Evolutionary conservation across 495 filamentous ascomycete species (phyloP).

Genomic region (Penicillium diatomitis): DNA sequence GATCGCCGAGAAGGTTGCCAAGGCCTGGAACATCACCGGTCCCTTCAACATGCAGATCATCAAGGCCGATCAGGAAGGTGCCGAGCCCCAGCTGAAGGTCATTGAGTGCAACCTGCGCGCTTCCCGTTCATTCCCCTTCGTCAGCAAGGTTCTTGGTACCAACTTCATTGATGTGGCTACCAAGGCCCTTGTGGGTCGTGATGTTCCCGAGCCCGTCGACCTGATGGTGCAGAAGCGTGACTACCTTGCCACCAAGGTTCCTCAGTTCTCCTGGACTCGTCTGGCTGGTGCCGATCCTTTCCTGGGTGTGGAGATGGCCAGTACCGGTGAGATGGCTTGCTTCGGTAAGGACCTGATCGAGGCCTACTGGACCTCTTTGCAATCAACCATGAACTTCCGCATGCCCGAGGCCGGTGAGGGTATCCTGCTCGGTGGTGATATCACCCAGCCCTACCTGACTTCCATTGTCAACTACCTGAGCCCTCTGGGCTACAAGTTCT

Average conservation of each 20-base stretch:
- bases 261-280: conserved; percentile 98
- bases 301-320: conserved; percentile 95
- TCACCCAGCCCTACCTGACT: conserved; percentile 53
- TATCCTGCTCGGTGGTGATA: conserved; percentile 85
- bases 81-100: conserved; percentile 74
- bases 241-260: conserved; percentile 93
- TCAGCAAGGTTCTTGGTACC: conserved; percentile 89
- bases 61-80: conserved; percentile 67
- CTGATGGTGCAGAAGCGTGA: conserved; percentile 81
- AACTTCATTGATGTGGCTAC: conserved; percentile 98
- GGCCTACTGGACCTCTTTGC: conserved; percentile 93
- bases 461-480: conserved; percentile 73
- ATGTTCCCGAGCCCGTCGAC: conserved; percentile 80
- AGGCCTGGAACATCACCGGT: conserved; percentile 93
- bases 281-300: conserved; percentile 97
- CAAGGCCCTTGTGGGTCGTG: conserved; percentile 78
- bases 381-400: conserved; percentile 99
- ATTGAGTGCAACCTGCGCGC: conserved; percentile 98
- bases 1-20: conserved; percentile 91
- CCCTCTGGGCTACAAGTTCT: conserved; percentile 90
- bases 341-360: conserved; percentile 94
- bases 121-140: conserved; percentile 95
- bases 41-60: conserved; percentile 99
- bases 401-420: conserved; percentile 88
- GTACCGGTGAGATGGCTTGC: conserved; percentile 95